Evolutionary conservation across 1,284 basidiomycete species (phyloP).

Genomic region (Ustilago vetiveriae): DNA sequence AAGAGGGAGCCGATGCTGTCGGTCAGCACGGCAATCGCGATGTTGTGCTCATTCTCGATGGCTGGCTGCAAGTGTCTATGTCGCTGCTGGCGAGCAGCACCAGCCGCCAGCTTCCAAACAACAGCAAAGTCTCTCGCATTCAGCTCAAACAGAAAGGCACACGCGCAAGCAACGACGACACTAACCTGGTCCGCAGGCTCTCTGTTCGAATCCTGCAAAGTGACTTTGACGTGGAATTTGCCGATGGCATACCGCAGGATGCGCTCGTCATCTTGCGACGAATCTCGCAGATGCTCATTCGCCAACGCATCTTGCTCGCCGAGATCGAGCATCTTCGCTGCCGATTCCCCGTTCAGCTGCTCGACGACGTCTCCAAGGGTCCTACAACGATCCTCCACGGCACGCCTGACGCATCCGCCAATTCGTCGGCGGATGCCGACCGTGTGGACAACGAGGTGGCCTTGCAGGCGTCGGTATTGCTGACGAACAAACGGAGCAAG

Average conservation of each 20-base stretch:
- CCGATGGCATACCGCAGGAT: constrained; percentile 31
- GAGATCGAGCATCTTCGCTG: constrained; percentile 53
- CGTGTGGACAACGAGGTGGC: constrained; percentile 22
- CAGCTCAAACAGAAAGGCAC: constrained; percentile 44
- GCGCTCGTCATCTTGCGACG: constrained; percentile 44
- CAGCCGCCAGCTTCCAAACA: constrained; percentile 24
- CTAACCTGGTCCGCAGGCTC: constrained; percentile 36
- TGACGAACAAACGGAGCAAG: constrained; percentile 46
- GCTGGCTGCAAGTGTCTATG: constrained; percentile 49
- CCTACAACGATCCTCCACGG: constrained; percentile 16
- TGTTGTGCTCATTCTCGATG: constrained; percentile 48
- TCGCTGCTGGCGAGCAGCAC: constrained; percentile 33
- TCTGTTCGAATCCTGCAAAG: constrained; percentile 35
- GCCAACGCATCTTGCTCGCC: constrained; percentile 41
- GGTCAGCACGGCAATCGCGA: constrained; percentile 25
- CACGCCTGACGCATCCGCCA: constrained; percentile 21
- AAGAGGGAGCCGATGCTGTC: constrained; percentile 20
- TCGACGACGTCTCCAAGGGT: constrained; percentile 16
- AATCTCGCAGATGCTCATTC: constrained; percentile 43
- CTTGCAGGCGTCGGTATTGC: constrained; percentile 48
- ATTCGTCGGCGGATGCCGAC: constrained; percentile 10
- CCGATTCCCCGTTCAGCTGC: constrained; percentile 47
- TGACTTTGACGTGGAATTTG: constrained; percentile 44
- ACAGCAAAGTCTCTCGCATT: constrained; percentile 43
- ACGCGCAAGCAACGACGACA: constrained; percentile 27